These are phyloP conservation scores for Aspergillus sp. DNA, from an alignment of 2,329 filamentous ascomycete genomes.

Conservation along the genomic window DNA sequence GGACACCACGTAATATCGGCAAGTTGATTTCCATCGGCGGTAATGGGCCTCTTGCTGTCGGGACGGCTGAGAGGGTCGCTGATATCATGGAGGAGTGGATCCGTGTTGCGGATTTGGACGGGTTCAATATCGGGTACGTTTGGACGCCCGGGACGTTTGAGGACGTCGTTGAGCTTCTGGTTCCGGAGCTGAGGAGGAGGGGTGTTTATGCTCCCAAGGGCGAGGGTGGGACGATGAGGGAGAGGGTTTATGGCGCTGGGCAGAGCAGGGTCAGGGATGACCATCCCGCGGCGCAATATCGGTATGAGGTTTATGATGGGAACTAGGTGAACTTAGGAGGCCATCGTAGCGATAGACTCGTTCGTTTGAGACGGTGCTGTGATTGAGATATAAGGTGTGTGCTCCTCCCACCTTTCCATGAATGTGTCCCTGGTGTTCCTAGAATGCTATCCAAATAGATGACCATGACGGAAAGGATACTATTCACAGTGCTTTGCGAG, in stretches of 20 bases:
- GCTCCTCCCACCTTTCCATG: too few species aligned
- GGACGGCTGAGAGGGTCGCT: constrained; percentile 47
- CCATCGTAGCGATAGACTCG: too few species aligned
- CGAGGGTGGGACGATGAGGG: constrained; percentile 50
- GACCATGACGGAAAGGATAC: too few species aligned
- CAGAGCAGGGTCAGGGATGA: constrained; percentile 58
- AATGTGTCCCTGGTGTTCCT: too few species aligned
- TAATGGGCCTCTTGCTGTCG: constrained; percentile 50
- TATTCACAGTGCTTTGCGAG: too few species aligned
- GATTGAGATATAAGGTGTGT: too few species aligned
- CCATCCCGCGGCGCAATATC: constrained; percentile 60
- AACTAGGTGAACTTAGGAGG: neutral
- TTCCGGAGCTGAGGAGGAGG: constrained; percentile 48
- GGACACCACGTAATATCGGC: constrained; percentile 48
- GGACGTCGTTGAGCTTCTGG: constrained; percentile 51
- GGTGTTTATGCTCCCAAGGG: constrained; percentile 39
- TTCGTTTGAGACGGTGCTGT: too few species aligned
- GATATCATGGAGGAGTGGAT: constrained; percentile 51
- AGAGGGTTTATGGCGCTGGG: constrained; percentile 63
- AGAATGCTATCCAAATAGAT: too few species aligned
- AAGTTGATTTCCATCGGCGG: constrained; percentile 51
- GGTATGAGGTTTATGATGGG: constrained; percentile 58
- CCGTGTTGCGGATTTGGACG: constrained; percentile 43
- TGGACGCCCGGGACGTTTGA: constrained; percentile 54
- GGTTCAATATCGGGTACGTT: constrained; percentile 48